Percentiles rank a stretch among this genome's conserved stretches.
These are phyloP conservation scores for Fusarium denticulatum DNA, from an alignment of 2,329 filamentous ascomycete genomes.

Conservation along the genomic window DNA sequence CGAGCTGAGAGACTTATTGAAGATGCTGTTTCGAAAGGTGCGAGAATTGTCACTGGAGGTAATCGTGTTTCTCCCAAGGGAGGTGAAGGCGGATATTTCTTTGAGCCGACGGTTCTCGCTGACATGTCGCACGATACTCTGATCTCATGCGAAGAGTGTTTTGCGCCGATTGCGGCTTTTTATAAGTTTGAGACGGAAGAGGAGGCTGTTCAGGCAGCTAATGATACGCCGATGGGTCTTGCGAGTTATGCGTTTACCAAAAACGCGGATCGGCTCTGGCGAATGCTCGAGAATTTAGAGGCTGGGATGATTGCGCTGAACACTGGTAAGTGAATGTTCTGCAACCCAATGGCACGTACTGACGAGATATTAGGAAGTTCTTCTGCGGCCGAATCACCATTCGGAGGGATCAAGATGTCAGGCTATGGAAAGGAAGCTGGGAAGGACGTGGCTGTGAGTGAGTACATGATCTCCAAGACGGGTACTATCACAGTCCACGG, in stretches of 20 bases:
- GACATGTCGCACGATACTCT: slow-evolving; percentile 5
- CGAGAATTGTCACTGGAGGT: slow-evolving; percentile 3
- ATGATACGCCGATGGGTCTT: slow-evolving; percentile 27
- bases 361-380: slow-evolving; percentile 6
- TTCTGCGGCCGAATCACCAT: slow-evolving; percentile 53
- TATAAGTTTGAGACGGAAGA: slow-evolving; percentile 31
- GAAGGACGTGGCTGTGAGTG: slow-evolving; percentile 55
- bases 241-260: slow-evolving; percentile 30
- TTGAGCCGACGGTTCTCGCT: slow-evolving; percentile 28
- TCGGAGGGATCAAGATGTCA: slow-evolving; percentile 32
- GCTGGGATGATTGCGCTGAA: slow-evolving; percentile 35
- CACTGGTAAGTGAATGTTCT: background rate
- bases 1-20: slow-evolving; percentile 13
- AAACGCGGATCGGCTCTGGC: slow-evolving; percentile 13
- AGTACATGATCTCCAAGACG: slow-evolving; percentile 56
- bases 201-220: slow-evolving; percentile 17
- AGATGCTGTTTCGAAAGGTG: slow-evolving; percentile 20
- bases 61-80: background rate
- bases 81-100: slow-evolving; percentile 15
- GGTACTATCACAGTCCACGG: slow-evolving; percentile 7
- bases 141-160: slow-evolving; percentile 24
- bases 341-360: rapidly evolving
- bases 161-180: slow-evolving; percentile 21
- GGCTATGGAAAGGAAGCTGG: slow-evolving; percentile 45
- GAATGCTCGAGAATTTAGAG: slow-evolving; percentile 28